Percentiles rank a stretch among this genome's conserved stretches.
Conservation (phyloP, 2,329 filamentous ascomycete genomes). For the Hypoxylon sp. region DNA sequence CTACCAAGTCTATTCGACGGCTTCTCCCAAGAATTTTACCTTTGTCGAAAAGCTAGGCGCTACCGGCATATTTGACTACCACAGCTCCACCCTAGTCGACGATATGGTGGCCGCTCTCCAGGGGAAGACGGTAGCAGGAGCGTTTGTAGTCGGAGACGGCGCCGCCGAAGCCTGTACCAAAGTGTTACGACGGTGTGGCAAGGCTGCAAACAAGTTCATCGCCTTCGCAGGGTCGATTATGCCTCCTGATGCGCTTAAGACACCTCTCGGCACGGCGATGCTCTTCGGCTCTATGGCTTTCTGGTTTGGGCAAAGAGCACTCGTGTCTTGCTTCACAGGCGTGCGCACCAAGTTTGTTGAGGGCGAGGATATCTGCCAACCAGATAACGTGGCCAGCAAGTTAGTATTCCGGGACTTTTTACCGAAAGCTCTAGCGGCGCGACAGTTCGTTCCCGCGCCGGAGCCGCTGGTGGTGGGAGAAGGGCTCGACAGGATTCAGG, state of each 20-base stretch:
- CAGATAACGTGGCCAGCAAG: conserved; percentile 32
- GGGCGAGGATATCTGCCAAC: conserved; percentile 11
- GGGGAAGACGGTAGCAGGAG: conserved; percentile 34
- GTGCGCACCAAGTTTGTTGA: conserved; percentile 36
- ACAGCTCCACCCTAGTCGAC: conserved; percentile 42
- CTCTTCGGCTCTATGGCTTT: neutral
- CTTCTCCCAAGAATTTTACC: conserved; percentile 55
- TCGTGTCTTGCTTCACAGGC: conserved; percentile 10
- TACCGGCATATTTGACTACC: conserved; percentile 56
- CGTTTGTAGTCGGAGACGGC: conserved; percentile 34
- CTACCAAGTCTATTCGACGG: conserved; percentile 56
- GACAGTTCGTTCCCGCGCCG: conserved; percentile 41
- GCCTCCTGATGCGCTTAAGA: neutral
- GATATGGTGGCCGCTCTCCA: conserved; percentile 45
- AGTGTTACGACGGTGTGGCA: conserved; percentile 19
- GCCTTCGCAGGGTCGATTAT: conserved; percentile 16
- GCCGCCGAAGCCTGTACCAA: conserved; percentile 36
- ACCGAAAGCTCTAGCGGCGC: conserved; percentile 38
- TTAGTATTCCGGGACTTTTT: conserved; percentile 45
- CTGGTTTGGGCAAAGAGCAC: conserved; percentile 16
- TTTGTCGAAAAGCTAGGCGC: conserved; percentile 56
- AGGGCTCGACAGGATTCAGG: conserved; percentile 30
- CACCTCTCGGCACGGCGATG: neutral
- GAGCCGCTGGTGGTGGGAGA: conserved; percentile 42
- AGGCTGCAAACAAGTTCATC: conserved; percentile 29